Percentiles rank a stretch among this genome's conserved stretches.
Conservation (phyloP, 2,329 filamentous ascomycete species). For the Decorospora gaudefroyi region DNA sequence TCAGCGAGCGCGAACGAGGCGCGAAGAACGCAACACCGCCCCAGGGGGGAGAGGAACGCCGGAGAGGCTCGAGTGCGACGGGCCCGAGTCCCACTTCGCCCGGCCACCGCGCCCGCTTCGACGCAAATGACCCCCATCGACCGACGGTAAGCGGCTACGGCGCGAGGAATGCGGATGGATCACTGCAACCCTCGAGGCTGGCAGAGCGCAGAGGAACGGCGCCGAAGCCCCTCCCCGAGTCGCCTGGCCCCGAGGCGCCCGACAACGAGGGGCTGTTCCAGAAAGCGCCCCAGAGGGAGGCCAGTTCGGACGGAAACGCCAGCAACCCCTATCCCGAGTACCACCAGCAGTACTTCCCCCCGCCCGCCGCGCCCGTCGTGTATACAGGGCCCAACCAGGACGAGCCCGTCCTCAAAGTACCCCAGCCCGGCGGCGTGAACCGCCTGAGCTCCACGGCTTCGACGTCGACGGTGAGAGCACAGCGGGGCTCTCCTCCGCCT, state of each 20-base stretch:
- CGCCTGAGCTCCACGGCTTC: slow-evolving; percentile 81
- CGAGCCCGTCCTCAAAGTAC: slow-evolving; percentile 54
- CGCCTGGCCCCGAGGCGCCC: slow-evolving; percentile 73
- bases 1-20: slow-evolving; percentile 44
- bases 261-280: slow-evolving; percentile 83
- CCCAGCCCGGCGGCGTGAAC: slow-evolving; percentile 61
- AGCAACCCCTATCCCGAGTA: slow-evolving; percentile 57
- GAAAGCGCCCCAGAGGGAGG: slow-evolving; percentile 56
- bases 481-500: slow-evolving; percentile 88
- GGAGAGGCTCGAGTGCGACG: slow-evolving; percentile 40
- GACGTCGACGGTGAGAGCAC: slow-evolving; percentile 88
- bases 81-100: slow-evolving; percentile 38
- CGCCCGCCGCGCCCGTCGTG: slow-evolving; percentile 24
- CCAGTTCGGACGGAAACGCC: slow-evolving; percentile 19
- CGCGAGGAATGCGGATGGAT: slow-evolving; percentile 37
- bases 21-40: slow-evolving; percentile 44
- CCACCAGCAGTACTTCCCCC: slow-evolving; percentile 67
- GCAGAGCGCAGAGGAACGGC: slow-evolving; percentile 82
- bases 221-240: slow-evolving; percentile 81
- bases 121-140: slow-evolving; percentile 55
- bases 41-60: slow-evolving; percentile 34
- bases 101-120: slow-evolving; percentile 50
- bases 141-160: slow-evolving; percentile 55
- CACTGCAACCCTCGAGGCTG: slow-evolving; percentile 62
- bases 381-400: slow-evolving; percentile 27